A percentile compares a stretch with the other conserved stretches of the same genome.
These are phyloP conservation scores for Juncus effusus DNA, from an alignment of 176 grass and related monocot species.

Conservation along the genomic window DNA sequence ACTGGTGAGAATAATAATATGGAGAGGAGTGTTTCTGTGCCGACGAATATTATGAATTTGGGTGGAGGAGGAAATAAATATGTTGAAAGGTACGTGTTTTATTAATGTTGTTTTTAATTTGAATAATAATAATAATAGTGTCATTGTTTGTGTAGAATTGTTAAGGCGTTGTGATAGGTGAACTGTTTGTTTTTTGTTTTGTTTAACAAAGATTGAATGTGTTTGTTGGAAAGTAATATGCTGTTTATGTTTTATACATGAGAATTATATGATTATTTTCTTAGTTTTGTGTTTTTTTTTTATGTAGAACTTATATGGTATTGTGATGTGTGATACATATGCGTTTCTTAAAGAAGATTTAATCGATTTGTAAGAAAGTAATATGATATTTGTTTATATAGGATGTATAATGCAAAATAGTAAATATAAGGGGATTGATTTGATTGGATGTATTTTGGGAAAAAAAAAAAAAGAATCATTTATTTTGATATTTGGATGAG, in stretches of 20 bases:
- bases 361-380: no score
- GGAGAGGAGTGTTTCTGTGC: conserved; percentile 65
- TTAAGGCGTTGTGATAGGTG: conserved; percentile 47
- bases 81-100: no score
- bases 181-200: conserved; percentile 10
- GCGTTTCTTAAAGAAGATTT: no score
- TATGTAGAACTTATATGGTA: no score
- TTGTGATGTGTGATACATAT: no score
- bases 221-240: not conserved
- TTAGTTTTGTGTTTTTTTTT: conserved; percentile 7
- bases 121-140: no score
- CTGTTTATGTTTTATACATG: not conserved
- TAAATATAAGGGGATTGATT: not conserved
- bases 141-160: conserved; percentile 31
- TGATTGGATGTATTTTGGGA: not conserved
- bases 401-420: no score
- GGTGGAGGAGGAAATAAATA: not conserved
- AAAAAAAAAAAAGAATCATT: not conserved
- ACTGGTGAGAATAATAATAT: conserved; percentile 43
- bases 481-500: not conserved
- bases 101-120: no score
- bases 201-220: not conserved
- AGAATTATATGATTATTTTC: not conserved
- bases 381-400: no score
- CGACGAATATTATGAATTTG: conserved; percentile 37